Evolutionary conservation across 306 rosid genomes (phyloP).

Genomic region (Ormosia emarginata): DNA sequence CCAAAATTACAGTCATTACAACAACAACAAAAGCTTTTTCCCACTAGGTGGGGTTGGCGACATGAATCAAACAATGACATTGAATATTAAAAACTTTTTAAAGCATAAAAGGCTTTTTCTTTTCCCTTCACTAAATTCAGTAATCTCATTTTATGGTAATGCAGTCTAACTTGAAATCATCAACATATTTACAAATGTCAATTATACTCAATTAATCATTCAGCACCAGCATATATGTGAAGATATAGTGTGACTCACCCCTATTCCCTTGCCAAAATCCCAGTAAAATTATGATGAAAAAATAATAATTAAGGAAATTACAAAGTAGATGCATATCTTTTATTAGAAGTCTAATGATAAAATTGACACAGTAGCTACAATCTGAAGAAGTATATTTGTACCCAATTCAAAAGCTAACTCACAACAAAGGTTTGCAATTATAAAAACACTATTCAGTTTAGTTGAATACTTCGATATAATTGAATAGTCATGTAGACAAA

Average conservation of each 20-base stretch:
- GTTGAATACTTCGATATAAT: background rate
- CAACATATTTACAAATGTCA: background rate
- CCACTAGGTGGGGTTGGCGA: no score
- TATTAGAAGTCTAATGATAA: background rate
- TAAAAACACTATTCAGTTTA: constrained; percentile 3
- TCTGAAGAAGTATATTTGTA: background rate
- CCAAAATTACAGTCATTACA: background rate
- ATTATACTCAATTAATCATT: background rate
- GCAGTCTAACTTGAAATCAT: background rate
- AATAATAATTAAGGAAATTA: background rate
- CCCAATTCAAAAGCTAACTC: constrained; percentile 24
- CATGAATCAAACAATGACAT: background rate
- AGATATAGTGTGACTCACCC: background rate
- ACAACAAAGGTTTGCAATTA: background rate
- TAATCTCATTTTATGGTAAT: background rate
- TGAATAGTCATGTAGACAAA: constrained; percentile 18
- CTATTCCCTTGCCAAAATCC: background rate
- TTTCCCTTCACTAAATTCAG: background rate
- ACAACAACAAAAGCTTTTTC: no score
- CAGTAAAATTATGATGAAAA: background rate
- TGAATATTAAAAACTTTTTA: background rate
- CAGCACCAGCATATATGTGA: background rate
- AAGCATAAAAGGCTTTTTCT: background rate
- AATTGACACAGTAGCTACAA: background rate
- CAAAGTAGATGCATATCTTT: background rate